Conservation (phyloP, 73 alveolate species). For the Paramecium sexaurelia region DNA sequence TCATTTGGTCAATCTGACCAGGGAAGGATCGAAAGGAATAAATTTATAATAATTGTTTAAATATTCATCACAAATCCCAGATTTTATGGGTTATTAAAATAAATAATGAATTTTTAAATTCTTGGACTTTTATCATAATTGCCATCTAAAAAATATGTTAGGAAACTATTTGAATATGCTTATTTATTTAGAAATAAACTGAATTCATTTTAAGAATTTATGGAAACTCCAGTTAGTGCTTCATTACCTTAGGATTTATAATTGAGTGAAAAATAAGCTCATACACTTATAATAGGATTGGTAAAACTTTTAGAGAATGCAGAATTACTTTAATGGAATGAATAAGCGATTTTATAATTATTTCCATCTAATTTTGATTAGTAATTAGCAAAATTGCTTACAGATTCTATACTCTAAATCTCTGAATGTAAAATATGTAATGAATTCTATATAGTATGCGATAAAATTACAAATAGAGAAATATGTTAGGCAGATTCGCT, state of each 20-base stretch:
- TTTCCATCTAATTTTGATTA: not conserved
- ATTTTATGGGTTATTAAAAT: conserved; percentile 40
- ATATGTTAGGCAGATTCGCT: conserved; percentile 47
- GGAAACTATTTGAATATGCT: conserved; percentile 46
- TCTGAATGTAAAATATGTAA: not conserved
- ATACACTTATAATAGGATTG: not conserved
- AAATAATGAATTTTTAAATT: not conserved
- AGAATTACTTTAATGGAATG: conserved; percentile 15
- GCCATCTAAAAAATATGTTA: conserved; percentile 36
- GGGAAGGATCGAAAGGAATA: conserved; percentile 41
- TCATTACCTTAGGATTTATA: conserved; percentile 9
- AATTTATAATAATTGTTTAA: not conserved
- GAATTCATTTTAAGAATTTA: conserved; percentile 10
- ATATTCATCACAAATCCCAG: not conserved
- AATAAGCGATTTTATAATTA: not conserved
- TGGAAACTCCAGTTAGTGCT: conserved; percentile 62
- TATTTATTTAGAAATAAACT: conserved; percentile 41
- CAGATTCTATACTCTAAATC: conserved; percentile 1
- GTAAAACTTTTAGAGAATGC: not conserved
- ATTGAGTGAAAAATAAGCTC: conserved; percentile 25
- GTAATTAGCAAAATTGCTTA: not conserved
- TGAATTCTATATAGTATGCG: conserved; percentile 5
- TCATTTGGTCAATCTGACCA: conserved; percentile 58
- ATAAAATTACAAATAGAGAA: conserved; percentile 53
- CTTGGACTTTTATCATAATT: not conserved